Evolutionary conservation across 1,284 basidiomycete genomes (phyloP).

Genomic region (Moesziomyces sp.): DNA sequence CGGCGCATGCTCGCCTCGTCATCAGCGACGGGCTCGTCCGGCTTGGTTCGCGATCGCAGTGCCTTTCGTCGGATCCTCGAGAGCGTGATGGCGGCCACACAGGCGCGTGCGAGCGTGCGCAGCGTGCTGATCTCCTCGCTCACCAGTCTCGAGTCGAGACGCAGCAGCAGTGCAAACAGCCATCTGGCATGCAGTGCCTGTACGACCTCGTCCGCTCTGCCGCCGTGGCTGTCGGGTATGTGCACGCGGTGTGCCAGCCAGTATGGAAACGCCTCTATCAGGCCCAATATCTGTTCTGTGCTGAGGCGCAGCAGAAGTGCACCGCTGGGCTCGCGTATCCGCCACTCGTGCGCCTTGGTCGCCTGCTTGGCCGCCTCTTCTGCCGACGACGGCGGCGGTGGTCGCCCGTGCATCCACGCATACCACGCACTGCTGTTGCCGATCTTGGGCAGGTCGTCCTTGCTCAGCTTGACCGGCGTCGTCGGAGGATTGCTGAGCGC

Average conservation of each 20-base stretch:
- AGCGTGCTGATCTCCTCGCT: slow-evolving; percentile 82
- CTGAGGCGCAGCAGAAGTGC: slow-evolving; percentile 20
- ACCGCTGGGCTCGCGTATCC: slow-evolving; percentile 24
- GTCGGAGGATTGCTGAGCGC: slow-evolving; percentile 38
- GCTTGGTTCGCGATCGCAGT: slow-evolving; percentile 11
- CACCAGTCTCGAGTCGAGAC: slow-evolving; percentile 78
- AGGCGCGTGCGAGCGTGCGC: slow-evolving; percentile 80
- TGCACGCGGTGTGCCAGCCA: slow-evolving; percentile 34
- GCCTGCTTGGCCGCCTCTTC: slow-evolving; percentile 22
- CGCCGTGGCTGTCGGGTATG: slow-evolving; percentile 14
- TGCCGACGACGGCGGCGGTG: slow-evolving; percentile 5
- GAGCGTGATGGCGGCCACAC: slow-evolving; percentile 72
- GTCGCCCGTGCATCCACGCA: slow-evolving; percentile 46
- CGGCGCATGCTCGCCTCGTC: slow-evolving; percentile 60
- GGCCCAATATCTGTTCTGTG: slow-evolving; percentile 44
- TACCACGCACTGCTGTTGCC: slow-evolving; percentile 41
- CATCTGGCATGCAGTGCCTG: slow-evolving; percentile 79
- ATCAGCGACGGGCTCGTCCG: slow-evolving; percentile 45
- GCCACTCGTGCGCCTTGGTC: slow-evolving; percentile 17
- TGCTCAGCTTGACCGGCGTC: slow-evolving; percentile 22
- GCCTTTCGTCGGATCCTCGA: slow-evolving; percentile 50
- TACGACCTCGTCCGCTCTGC: slow-evolving; percentile 68
- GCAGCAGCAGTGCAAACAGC: slow-evolving; percentile 82
- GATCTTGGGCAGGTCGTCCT: slow-evolving; percentile 36
- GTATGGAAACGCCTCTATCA: slow-evolving; percentile 42